These are phyloP conservation scores for Mycena kentingensis DNA, from an alignment of 768 basidiomycete species.

Conservation along the genomic window DNA sequence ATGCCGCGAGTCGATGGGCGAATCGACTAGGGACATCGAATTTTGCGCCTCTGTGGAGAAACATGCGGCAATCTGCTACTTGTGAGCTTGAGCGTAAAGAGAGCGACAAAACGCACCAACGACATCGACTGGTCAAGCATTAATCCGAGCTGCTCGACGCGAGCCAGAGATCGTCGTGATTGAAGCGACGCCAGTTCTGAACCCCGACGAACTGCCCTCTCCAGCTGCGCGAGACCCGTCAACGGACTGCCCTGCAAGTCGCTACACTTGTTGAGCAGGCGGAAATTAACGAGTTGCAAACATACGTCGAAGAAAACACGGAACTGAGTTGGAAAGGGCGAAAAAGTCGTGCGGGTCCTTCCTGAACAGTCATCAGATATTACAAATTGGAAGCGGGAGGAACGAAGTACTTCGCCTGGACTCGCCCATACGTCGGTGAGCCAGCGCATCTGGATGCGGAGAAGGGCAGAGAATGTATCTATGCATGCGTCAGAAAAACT, in stretches of 20 bases:
- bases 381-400: background rate
- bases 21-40: slow-evolving; percentile 25
- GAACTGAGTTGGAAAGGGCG: slow-evolving; percentile 43
- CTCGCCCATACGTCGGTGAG: slow-evolving; percentile 51
- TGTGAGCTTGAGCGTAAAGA: background rate
- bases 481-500: background rate
- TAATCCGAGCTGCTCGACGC: slow-evolving; percentile 43
- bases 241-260: slow-evolving; percentile 44
- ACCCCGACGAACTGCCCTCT: slow-evolving; percentile 39
- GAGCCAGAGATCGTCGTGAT: slow-evolving; percentile 38
- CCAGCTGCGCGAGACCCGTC: slow-evolving; percentile 40
- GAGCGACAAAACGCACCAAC: slow-evolving; percentile 37
- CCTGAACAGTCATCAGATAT: slow-evolving; percentile 16
- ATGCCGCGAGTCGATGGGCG: too few species aligned
- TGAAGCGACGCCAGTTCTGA: slow-evolving; percentile 41
- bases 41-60: slow-evolving; percentile 39
- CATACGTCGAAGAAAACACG: slow-evolving; percentile 45
- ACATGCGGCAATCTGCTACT: slow-evolving; percentile 43
- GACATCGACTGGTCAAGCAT: slow-evolving; percentile 44
- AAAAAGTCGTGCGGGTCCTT: slow-evolving; percentile 46
- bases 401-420: slow-evolving; percentile 25
- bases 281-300: slow-evolving; percentile 4
- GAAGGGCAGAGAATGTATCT: slow-evolving; percentile 36
- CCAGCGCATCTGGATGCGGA: slow-evolving; percentile 48
- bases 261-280: slow-evolving; percentile 32